These are phyloP conservation scores for Trichophyton verrucosum DNA, from an alignment of 2,329 filamentous ascomycete species.

Conservation along the genomic window DNA sequence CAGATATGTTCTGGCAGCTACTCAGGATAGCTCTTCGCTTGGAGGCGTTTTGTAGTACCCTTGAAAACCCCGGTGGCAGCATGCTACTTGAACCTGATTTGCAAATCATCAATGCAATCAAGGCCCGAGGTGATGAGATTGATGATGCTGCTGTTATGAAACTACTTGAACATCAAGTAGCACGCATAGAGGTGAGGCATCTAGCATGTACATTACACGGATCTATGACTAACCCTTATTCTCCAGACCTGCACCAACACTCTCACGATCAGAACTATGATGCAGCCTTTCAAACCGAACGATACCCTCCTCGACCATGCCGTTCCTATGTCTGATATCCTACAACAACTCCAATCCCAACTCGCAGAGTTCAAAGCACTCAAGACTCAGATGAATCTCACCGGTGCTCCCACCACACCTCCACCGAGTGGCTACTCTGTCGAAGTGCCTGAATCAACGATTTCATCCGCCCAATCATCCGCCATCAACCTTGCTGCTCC, in stretches of 20 bases:
- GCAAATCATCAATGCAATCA: conserved; percentile 64
- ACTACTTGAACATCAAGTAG: conserved; percentile 90
- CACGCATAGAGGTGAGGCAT: conserved; percentile 75
- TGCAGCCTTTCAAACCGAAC: conserved; percentile 53
- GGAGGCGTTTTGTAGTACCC: conserved; percentile 80
- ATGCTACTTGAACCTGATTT: conserved; percentile 69
- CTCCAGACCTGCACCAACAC: conserved; percentile 67
- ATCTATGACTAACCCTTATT: conserved; percentile 9
- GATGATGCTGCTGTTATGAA: conserved; percentile 79
- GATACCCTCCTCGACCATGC: conserved; percentile 58
- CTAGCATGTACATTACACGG: too few relatives aligned
- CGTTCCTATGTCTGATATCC: conserved; percentile 61
- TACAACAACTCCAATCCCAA: conserved; percentile 30
- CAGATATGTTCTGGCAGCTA: conserved; percentile 73
- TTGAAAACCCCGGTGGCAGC: conserved; percentile 57
- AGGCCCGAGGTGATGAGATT: conserved; percentile 64
- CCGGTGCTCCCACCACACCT: neutral
- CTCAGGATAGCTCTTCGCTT: conserved; percentile 82
- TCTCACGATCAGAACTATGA: conserved; percentile 65
- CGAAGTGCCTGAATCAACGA: neutral
- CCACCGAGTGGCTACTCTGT: neutral
- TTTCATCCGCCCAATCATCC: neutral
- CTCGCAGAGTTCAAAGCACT: conserved; percentile 31
- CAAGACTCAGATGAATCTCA: conserved; percentile 26
- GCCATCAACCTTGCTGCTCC: neutral